A percentile compares a stretch with the other conserved stretches of the same genome.
Evolutionary conservation across 2,329 filamentous ascomycete genomes (phyloP).

Genomic region (Sporothrix schenckii): DNA sequence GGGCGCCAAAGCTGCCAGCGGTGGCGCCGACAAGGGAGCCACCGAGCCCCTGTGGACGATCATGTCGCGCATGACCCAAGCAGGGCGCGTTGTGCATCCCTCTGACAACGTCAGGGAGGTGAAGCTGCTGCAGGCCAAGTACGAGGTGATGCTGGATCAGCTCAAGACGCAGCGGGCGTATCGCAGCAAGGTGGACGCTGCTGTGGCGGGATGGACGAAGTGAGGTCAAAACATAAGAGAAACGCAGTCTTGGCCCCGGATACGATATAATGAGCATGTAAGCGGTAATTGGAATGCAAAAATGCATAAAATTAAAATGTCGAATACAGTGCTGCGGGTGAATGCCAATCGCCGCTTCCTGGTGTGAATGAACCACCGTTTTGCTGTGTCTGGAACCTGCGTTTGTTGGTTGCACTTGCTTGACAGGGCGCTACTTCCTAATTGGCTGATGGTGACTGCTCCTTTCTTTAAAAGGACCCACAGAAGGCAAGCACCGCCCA

Average conservation of each 20-base stretch:
- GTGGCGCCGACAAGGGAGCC: constrained; percentile 72
- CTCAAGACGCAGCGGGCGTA: constrained; percentile 83
- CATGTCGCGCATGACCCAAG: constrained; percentile 97
- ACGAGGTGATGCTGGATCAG: constrained; percentile 93
- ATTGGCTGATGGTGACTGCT: constrained; percentile 14
- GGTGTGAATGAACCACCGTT: not conserved
- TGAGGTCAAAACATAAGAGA: not conserved
- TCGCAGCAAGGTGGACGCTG: constrained; percentile 74
- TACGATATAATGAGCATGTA: constrained; percentile 13
- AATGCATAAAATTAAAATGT: not conserved
- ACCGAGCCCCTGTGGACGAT: constrained; percentile 92
- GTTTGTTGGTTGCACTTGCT: constrained; percentile 7
- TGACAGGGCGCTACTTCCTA: not conserved
- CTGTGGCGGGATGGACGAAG: constrained; percentile 47
- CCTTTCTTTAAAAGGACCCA: constrained; percentile 3
- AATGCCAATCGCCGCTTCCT: not conserved
- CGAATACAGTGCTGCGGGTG: not conserved
- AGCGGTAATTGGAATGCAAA: not conserved
- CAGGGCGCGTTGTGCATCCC: constrained; percentile 79
- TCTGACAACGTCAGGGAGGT: constrained; percentile 72
- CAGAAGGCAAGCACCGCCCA: constrained; percentile 24
- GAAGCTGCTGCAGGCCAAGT: constrained; percentile 82
- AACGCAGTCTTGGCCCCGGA: constrained; percentile 6
- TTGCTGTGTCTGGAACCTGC: not conserved
- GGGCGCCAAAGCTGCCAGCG: constrained; percentile 92